A percentile compares a stretch with the other conserved stretches of the same genome.
Conservation (phyloP, 352 stramenopile species). For the Globisporangium nodosum region DNA sequence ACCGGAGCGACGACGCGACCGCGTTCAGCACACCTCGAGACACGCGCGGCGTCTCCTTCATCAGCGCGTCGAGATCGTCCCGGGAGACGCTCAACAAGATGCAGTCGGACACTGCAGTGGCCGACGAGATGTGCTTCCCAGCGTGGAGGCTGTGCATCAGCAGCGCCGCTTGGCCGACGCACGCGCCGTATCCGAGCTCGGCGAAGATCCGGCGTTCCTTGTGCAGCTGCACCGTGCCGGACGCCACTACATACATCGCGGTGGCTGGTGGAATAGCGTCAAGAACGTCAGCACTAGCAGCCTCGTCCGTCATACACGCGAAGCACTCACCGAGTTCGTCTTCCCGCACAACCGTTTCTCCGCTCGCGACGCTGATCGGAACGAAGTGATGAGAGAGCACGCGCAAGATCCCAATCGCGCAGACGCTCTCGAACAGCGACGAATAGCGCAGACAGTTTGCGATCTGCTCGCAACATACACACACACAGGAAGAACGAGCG, state of each 20-base stretch:
- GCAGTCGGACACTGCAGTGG: slow-evolving; percentile 61
- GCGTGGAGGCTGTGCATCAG: slow-evolving; percentile 57
- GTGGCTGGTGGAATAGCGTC: slow-evolving; percentile 28
- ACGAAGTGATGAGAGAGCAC: slow-evolving; percentile 77
- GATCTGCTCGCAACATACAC: slow-evolving; percentile 29
- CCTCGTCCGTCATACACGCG: not conserved
- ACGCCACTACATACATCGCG: slow-evolving; percentile 74
- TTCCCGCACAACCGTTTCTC: slow-evolving; percentile 63
- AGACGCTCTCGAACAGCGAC: slow-evolving; percentile 77
- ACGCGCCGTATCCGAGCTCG: slow-evolving; percentile 62
- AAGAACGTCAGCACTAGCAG: not conserved
- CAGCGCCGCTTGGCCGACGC: slow-evolving; percentile 70
- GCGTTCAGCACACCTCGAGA: slow-evolving; percentile 76
- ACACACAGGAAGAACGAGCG: not conserved
- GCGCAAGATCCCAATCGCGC: slow-evolving; percentile 69
- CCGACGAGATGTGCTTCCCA: slow-evolving; percentile 66
- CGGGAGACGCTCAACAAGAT: slow-evolving; percentile 71
- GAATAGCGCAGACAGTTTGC: slow-evolving; percentile 76
- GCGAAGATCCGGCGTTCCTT: slow-evolving; percentile 63
- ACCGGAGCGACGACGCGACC: slow-evolving; percentile 64
- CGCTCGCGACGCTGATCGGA: slow-evolving; percentile 36
- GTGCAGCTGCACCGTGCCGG: slow-evolving; percentile 69
- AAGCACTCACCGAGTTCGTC: slow-evolving; percentile 42
- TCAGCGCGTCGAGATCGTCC: slow-evolving; percentile 61
- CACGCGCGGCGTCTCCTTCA: slow-evolving; percentile 62